These are phyloP conservation scores for sunflower (Helianthus annuus) DNA, from an alignment of 129 eudicot genomes.

Conservation along the genomic window DNA sequence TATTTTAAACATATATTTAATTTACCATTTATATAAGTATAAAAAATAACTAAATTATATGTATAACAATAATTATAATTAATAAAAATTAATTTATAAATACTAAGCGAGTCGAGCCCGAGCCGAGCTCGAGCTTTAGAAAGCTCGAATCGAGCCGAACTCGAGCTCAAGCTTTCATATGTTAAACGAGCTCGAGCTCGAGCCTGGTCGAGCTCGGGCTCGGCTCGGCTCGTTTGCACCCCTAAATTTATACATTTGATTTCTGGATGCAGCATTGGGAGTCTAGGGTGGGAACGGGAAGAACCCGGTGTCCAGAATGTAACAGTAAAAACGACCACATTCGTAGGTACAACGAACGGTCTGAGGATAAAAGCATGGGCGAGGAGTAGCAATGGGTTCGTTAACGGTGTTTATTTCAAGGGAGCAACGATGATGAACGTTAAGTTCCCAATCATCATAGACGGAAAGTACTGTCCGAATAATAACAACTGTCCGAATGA, in stretches of 20 bases:
- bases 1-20: no score
- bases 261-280: slow-evolving; percentile 45
- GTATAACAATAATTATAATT: no score
- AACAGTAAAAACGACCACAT: slow-evolving; percentile 41
- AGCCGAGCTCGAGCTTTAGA: no score
- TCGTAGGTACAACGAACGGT: slow-evolving; percentile 43
- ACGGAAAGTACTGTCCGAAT: slow-evolving; percentile 48
- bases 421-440: slow-evolving; percentile 45
- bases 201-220: no score
- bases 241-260: background rate
- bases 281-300: slow-evolving; percentile 41
- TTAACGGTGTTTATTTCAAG: slow-evolving; percentile 34
- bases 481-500: slow-evolving; percentile 33
- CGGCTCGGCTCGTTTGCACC: no score
- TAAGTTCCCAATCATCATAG: slow-evolving; percentile 44
- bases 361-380: slow-evolving; percentile 57
- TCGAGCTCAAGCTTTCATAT: no score
- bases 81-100: no score
- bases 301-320: slow-evolving; percentile 54
- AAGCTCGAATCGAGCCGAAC: no score
- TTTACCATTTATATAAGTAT: no score
- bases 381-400: slow-evolving; percentile 44
- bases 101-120: no score
- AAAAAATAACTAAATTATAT: no score
- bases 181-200: no score